Evolutionary conservation across 257 asterid species (phyloP), one percentile per base, ranked within the genome.

Genomic region (Lavandula angustifolia): DNA sequence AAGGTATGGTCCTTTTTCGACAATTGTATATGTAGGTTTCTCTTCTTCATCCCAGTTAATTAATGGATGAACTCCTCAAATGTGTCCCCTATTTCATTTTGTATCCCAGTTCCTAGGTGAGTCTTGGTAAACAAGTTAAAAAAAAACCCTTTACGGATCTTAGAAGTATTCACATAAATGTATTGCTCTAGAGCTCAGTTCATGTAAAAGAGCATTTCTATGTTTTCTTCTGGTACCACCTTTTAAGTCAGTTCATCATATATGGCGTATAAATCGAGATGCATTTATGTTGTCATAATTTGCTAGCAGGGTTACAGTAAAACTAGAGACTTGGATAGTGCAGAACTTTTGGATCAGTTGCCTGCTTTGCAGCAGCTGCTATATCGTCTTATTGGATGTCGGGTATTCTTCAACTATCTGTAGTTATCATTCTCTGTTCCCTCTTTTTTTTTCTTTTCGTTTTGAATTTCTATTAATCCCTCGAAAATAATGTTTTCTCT

Each of bases 331-430:
- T 76, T 94, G 86, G 85, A 73, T 69, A 82, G 91, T 70, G 96
- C 87, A 67, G 95, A 87, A 67, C 92, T 90, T 66, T 71, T 94
- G 64, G 98, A 94, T 29, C 99, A 87, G 58, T 77, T 94, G 78
- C 97, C 99, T 62, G 82, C 96, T 70, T 71, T 94, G 81, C 99
- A 94, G 79, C 95, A 94, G 81, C 78, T 90, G 79, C 81, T 90
- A 31, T 79, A 81, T 73, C 99, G 98, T 68, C 95, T 94, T 73
- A 77, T 87, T 61, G 97, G 96, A 65, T 94, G 99, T 61, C 96
- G 94, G 97, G 99, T 91, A 84, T 17, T 49, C 55, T 40, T 65
- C 37, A 33, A 63, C 68, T 54, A 71, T 73, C 48, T 62, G 16
- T 53, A 47, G 32, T 61, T 57, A 29, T 57, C 38, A 11, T 54